phyloP scores from a whole-genome alignment of 2,329 filamentous ascomycete genomes.

The Pseudogymnoascus sp. region DNA sequence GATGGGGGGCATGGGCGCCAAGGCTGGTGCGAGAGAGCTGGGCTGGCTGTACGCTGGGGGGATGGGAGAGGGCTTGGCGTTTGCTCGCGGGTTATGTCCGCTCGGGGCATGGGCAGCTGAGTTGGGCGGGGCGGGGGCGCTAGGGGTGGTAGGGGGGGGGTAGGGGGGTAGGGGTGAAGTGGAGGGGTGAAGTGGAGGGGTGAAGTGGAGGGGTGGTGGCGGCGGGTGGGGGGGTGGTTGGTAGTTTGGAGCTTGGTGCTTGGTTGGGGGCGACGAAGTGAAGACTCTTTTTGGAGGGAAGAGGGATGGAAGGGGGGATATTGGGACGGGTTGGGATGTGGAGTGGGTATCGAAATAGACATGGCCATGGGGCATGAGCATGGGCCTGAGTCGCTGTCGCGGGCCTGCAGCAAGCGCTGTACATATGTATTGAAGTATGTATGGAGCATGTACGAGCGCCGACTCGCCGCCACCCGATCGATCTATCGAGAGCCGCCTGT shows the following conservation, averaged over 20 bases:
- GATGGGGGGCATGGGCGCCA: neutral
- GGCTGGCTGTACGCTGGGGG: neutral
- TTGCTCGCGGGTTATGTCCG: neutral
- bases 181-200: neutral
- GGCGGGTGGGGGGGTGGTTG: neutral
- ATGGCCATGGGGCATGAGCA: neutral
- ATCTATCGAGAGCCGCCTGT: conserved; percentile 1
- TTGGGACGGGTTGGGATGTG: neutral
- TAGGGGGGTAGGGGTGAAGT: neutral
- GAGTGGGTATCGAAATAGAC: neutral
- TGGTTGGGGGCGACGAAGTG: neutral
- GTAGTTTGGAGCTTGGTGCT: neutral
- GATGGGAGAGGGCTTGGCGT: neutral
- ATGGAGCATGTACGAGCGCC: neutral
- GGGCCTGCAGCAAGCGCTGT: neutral
- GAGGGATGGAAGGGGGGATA: neutral
- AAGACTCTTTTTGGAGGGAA: neutral
- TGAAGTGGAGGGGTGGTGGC: neutral
- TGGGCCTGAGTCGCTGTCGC: neutral
- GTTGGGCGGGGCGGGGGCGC: neutral
- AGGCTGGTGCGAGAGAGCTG: neutral
- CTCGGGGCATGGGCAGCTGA: neutral
- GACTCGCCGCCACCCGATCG: conserved; percentile 1
- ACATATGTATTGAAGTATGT: neutral
- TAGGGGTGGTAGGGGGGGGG: neutral